Evolutionary conservation across 306 rosid species (phyloP).

Genomic region (Prunus mume): DNA sequence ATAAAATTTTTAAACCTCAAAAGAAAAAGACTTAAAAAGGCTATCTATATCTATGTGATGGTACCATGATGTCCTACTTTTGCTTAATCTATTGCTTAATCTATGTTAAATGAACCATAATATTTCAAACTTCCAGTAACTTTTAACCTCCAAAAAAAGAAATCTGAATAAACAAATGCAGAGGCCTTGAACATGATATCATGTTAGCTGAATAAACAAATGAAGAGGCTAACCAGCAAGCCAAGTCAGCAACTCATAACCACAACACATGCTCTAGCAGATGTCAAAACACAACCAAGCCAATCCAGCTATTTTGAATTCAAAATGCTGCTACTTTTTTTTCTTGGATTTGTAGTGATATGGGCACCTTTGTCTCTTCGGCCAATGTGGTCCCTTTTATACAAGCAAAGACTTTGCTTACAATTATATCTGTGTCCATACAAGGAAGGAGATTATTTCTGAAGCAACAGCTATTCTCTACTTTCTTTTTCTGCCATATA

Average conservation of each 20-base stretch:
- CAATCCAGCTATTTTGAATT: conserved; percentile 1
- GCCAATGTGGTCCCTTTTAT: neutral
- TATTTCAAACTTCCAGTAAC: neutral
- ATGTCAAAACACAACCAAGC: neutral
- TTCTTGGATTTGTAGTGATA: neutral
- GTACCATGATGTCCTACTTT: neutral
- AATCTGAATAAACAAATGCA: too few species aligned
- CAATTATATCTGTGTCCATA: neutral
- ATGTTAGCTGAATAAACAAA: neutral
- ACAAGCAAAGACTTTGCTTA: neutral
- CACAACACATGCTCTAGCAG: conserved; percentile 1
- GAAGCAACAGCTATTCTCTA: neutral
- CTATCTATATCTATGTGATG: neutral
- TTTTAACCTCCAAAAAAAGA: too few species aligned
- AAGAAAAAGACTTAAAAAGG: neutral
- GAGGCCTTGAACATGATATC: neutral
- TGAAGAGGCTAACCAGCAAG: neutral
- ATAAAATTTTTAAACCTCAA: neutral
- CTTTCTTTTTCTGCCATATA: neutral
- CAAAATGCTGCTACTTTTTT: neutral
- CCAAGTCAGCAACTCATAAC: conserved; percentile 5
- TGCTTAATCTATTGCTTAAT: neutral
- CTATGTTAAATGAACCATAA: neutral
- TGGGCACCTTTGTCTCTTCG: conserved; percentile 8
- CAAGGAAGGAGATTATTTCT: neutral